phyloP scores from a whole-genome alignment of 768 basidiomycete genomes.

The Auriscalpium vulgare region DNA sequence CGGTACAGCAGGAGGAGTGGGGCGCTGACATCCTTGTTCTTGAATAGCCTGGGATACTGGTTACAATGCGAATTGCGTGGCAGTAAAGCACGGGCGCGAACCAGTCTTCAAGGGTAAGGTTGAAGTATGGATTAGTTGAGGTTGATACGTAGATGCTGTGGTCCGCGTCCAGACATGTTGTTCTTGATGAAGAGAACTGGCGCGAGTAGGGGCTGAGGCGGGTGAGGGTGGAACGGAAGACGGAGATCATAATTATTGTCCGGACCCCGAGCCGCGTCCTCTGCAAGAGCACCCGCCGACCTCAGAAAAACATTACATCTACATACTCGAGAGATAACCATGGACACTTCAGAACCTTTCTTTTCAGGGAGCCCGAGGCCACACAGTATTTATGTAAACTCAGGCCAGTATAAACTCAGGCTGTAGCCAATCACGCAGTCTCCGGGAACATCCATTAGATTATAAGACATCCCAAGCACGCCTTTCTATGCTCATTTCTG shows the following conservation, averaged over 20 bases:
- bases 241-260: not conserved
- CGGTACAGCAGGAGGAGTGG: slow-evolving; percentile 85
- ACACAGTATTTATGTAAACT: too few species aligned
- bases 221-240: not conserved
- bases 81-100: slow-evolving; percentile 25
- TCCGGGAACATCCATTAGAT: too few species aligned
- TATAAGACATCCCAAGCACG: too few species aligned
- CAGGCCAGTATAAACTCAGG: too few species aligned
- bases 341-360: too few species aligned
- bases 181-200: slow-evolving; percentile 5
- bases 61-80: slow-evolving; percentile 21
- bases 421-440: too few species aligned
- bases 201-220: slow-evolving; percentile 4
- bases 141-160: slow-evolving; percentile 65
- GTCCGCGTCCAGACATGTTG: slow-evolving; percentile 6
- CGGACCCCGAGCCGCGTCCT: too few species aligned
- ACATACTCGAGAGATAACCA: too few species aligned
- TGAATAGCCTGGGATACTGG: slow-evolving; percentile 57
- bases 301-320: too few species aligned
- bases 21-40: slow-evolving; percentile 54
- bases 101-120: slow-evolving; percentile 89
- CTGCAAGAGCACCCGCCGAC: too few species aligned
- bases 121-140: slow-evolving; percentile 81
- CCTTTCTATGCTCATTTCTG: slow-evolving; percentile 55
- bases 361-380: too few species aligned